Percentiles rank a stretch among this genome's conserved stretches.
Conservation (phyloP, 331 rosid genomes). For the Quercus tomentella region DNA sequence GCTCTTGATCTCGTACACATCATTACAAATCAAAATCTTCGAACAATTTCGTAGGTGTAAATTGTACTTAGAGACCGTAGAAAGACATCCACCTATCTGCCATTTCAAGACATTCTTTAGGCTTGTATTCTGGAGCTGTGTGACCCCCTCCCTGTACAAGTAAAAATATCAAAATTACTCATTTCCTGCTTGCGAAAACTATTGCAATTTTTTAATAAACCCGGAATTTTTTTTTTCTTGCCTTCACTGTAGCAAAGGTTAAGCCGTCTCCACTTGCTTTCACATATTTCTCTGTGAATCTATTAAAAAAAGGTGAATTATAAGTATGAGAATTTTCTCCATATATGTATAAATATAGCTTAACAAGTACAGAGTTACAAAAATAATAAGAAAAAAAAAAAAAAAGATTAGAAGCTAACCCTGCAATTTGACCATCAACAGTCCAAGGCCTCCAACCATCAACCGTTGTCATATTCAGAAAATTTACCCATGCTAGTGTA, state of each 20-base stretch:
- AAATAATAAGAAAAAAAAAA: background rate
- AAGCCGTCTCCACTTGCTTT: background rate
- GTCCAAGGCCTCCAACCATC: constrained; percentile 18
- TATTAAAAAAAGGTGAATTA: background rate
- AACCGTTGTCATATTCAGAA: background rate
- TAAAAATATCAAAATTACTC: background rate
- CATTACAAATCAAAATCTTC: background rate
- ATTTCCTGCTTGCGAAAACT: background rate
- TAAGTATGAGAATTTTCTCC: background rate
- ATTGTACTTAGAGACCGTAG: background rate
- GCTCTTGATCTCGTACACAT: background rate
- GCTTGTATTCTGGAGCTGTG: constrained; percentile 30
- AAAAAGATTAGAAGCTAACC: background rate
- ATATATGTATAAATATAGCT: background rate
- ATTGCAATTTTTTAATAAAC: background rate
- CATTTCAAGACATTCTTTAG: constrained; percentile 14
- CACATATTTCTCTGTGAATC: constrained; percentile 6
- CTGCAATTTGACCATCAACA: constrained; percentile 15
- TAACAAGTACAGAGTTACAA: background rate
- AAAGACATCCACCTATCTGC: constrained; percentile 15
- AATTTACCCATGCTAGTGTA: background rate
- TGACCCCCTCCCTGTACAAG: constrained; percentile 20
- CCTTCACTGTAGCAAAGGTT: constrained; percentile 29
- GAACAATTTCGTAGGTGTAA: background rate
- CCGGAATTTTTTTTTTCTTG: background rate